Evolutionary conservation across 176 grass and related monocot species (phyloP).

Genomic region (sorghum (Sorghum bicolor)): DNA sequence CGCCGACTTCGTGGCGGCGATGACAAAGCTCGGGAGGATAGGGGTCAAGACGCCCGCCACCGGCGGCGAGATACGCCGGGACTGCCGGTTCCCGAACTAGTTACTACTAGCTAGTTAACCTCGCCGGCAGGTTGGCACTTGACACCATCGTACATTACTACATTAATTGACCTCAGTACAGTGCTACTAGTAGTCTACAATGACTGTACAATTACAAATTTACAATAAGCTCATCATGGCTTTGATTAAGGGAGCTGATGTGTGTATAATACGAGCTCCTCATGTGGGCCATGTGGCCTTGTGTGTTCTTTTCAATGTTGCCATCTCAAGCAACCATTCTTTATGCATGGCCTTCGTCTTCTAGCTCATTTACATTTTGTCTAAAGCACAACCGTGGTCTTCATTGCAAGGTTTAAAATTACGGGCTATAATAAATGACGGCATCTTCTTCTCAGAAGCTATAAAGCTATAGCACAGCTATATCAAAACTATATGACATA

Average conservation of each 20-base stretch:
- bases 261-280: not conserved
- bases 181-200: not conserved
- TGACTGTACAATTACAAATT: not conserved
- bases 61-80: constrained; percentile 66
- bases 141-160: not conserved
- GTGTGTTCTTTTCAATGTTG: not conserved
- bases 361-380: not conserved
- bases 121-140: not conserved
- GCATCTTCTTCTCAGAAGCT: no score
- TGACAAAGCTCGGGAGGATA: constrained; percentile 57
- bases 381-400: not conserved
- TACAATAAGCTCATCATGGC: constrained; percentile 22
- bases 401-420: no score
- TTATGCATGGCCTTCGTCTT: not conserved
- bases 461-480: no score
- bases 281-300: not conserved
- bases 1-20: constrained; percentile 35
- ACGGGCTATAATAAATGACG: no score
- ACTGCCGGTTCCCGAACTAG: constrained; percentile 52
- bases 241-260: not conserved
- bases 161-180: not conserved
- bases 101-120: no score
- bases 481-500: no score
- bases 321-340: not conserved
- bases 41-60: constrained; percentile 52